phyloP scores from a whole-genome alignment of 768 basidiomycete genomes.

The Hebeloma cylindrosporum region DNA sequence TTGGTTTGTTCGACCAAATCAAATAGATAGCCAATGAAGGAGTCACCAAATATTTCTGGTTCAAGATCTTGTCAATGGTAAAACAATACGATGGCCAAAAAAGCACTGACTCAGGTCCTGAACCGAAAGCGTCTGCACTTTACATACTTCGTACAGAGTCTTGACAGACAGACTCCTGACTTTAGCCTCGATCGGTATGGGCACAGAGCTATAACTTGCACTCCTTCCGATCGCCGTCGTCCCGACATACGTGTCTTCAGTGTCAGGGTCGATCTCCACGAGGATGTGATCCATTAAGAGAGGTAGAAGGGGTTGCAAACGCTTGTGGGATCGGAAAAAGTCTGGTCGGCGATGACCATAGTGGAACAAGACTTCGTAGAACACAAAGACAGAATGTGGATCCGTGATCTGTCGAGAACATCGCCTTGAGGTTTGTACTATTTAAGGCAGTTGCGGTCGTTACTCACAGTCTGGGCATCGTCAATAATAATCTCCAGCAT shows the following conservation, averaged over 20 bases:
- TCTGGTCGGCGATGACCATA: slow-evolving; percentile 68
- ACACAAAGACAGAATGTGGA: slow-evolving; percentile 79
- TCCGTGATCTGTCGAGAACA: slow-evolving; percentile 62
- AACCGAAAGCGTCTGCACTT: slow-evolving; percentile 79
- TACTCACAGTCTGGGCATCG: slow-evolving; percentile 63
- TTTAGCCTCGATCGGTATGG: slow-evolving; percentile 82
- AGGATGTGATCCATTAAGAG: slow-evolving; percentile 82
- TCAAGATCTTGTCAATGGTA: slow-evolving; percentile 1
- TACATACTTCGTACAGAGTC: slow-evolving; percentile 89
- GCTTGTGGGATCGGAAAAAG: slow-evolving; percentile 77
- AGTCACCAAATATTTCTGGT: slow-evolving; percentile 75
- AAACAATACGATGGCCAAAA: neutral
- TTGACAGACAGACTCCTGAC: slow-evolving; percentile 69
- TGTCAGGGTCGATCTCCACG: slow-evolving; percentile 77
- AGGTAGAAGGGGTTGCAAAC: slow-evolving; percentile 82
- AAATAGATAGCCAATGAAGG: slow-evolving; percentile 87
- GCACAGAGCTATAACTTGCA: slow-evolving; percentile 37
- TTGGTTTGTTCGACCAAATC: slow-evolving; percentile 93
- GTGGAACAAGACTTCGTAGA: slow-evolving; percentile 73
- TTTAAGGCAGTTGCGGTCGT: slow-evolving; percentile 10
- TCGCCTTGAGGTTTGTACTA: slow-evolving; percentile 7
- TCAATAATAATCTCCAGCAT: slow-evolving; percentile 81
- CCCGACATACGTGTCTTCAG: slow-evolving; percentile 60
- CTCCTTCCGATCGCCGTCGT: slow-evolving; percentile 37
- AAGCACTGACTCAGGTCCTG: slow-evolving; percentile 72